Conservation (phyloP, 495 filamentous ascomycete species). For the Talaromyces adpressus region DNA sequence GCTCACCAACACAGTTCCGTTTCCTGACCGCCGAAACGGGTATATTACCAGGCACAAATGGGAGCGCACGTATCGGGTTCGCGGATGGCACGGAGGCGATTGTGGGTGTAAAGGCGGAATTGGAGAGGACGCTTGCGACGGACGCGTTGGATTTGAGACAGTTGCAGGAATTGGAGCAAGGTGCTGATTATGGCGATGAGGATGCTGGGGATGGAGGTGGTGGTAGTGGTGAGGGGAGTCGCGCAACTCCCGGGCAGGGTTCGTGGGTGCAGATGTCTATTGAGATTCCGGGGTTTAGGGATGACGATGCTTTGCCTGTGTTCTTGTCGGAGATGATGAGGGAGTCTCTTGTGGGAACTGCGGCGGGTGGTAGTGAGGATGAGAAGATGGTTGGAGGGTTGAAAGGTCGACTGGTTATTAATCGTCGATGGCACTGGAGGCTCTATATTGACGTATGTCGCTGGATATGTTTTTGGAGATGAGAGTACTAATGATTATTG, state of each 20-base stretch:
- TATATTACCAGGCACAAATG: conserved; percentile 83
- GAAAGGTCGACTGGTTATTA: conserved; percentile 70
- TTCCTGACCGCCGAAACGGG: conserved; percentile 82
- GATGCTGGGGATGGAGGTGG: conserved; percentile 20
- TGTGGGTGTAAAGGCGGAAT: conserved; percentile 89
- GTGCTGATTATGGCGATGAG: conserved; percentile 20
- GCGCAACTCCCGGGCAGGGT: conserved; percentile 32
- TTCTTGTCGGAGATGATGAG: conserved; percentile 80
- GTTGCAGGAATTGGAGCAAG: conserved; percentile 22
- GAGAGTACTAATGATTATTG: not conserved
- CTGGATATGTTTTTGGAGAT: no score
- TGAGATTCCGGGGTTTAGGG: conserved; percentile 78
- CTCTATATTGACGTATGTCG: conserved; percentile 93
- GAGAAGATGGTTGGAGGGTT: conserved; percentile 51
- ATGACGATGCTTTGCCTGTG: conserved; percentile 84
- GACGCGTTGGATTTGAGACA: conserved; percentile 24
- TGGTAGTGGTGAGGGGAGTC: conserved; percentile 12
- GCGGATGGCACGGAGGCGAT: conserved; percentile 93
- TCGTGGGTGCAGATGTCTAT: conserved; percentile 78
- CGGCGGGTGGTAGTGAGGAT: conserved; percentile 12
- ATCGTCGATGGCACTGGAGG: conserved; percentile 88
- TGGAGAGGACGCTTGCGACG: conserved; percentile 56
- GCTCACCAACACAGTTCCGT: conserved; percentile 79
- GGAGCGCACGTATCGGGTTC: conserved; percentile 87
- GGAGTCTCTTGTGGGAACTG: conserved; percentile 71